A percentile compares a stretch with the other conserved stretches of the same genome.
These are phyloP conservation scores for Dalbergia cultrata DNA, from an alignment of 306 rosid species.

Conservation along the genomic window DNA sequence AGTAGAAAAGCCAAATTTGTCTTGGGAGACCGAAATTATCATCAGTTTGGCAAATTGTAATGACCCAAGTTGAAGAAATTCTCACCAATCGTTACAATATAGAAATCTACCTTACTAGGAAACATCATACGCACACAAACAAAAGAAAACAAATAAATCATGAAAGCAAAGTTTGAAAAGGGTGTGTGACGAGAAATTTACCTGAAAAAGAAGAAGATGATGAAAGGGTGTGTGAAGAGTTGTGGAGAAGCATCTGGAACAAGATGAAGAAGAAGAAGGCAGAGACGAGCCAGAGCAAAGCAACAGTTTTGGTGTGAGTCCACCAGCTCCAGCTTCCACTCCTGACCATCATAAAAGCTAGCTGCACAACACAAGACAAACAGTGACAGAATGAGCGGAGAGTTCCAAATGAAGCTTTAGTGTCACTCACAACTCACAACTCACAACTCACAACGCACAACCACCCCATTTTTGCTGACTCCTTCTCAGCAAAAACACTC, in stretches of 20 bases:
- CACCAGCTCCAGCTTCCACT: conserved; percentile 40
- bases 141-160: background rate
- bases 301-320: conserved; percentile 57
- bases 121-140: background rate
- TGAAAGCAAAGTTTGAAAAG: conserved; percentile 3
- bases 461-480: too few species aligned
- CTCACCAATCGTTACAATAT: background rate
- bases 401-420: background rate
- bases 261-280: conserved; percentile 66
- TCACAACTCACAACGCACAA: too few species aligned
- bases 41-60: conserved; percentile 7
- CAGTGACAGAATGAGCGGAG: background rate
- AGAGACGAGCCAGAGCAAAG: conserved; percentile 72
- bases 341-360: conserved; percentile 36
- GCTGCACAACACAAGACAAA: background rate
- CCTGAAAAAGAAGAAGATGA: conserved; percentile 54
- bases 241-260: conserved; percentile 68
- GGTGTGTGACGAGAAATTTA: conserved; percentile 14
- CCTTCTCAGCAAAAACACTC: too few species aligned
- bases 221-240: conserved; percentile 46
- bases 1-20: background rate
- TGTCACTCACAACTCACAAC: too few species aligned
- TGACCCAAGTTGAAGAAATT: conserved; percentile 20
- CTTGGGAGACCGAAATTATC: conserved; percentile 8
- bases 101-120: background rate